Evolutionary conservation across 1,284 basidiomycete genomes (phyloP), one percentile per base, ranked within the genome.

Genomic region (Fistulina hepatica): DNA sequence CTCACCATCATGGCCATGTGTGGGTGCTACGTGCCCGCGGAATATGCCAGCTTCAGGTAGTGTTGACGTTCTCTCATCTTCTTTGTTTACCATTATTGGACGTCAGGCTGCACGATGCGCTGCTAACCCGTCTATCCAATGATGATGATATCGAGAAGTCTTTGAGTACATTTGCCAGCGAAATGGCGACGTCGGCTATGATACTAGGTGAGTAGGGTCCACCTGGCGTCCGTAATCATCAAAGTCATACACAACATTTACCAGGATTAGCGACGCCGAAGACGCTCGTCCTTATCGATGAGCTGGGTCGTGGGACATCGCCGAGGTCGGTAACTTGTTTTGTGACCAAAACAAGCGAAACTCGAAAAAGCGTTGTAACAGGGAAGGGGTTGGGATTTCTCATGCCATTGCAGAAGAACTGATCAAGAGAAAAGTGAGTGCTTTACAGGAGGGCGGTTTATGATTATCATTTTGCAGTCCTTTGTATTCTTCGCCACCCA

Each of bases 401-500:
- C 85, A 94, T 57, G 92, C 94, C 1, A 85, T 97, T 41, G 86
- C 89, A 1, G 93, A 97, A 55, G 76, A 74, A 28, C 67, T 97
- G 39, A 80, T 95, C 46, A 63, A 64, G 31, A 59, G 69, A 27
- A 83, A 82, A 63, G 91, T 82, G 33, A 21, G 61, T 44, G 15
- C 37, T 28, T 19, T 19, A 15, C n/a, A 36, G 25, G 16, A 9
- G n/a, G 31, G 22, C 42, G 42, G 15, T 44, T 33, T 24, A 4
- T 11, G 8, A 21, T 33, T 21, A 34, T 34, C 9, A 16, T 25
- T 15, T 24, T n/a, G 4, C 38, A 92, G 84, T 67, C 78, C 8
- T 85, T 82, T 46, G 81, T 84, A 2, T 84, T 95, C 59, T 97
- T 97, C 52, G 81, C 88, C 5, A 97, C 93, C 3, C 83, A 88